Evolutionary conservation across 176 grass and related monocot species (phyloP), one percentile per base, ranked within the genome.

Genomic region (Alloteropsis semialata): DNA sequence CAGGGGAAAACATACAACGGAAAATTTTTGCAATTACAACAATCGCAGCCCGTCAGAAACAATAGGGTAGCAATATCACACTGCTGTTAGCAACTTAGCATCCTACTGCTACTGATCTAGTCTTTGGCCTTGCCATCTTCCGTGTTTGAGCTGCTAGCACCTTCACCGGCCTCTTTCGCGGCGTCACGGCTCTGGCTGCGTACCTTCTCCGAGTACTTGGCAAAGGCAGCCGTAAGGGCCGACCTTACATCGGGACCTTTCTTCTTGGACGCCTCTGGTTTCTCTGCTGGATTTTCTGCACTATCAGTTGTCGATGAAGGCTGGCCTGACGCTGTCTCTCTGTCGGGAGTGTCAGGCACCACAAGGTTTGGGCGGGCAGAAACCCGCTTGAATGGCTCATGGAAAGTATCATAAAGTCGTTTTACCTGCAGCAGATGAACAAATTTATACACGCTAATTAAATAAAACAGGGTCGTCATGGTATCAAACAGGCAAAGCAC

Each of bases 321-420:
- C 79, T 92, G 62, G 2, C 69, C 86, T 55, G 81, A 85, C 19
- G n/a, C 79, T 84, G 63, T 89, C 69, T 83, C 91, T 53, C 88
- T 72, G 77, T 90, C 84, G 0, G 82, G 88, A 54, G 92, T 92
- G 79, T 93, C 92, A 41, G 87, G 87, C 56, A 95, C 46, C 9
- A 88, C 84, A 77, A 91, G 64, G 66, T 87, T 87, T 58, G 89
- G 79, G 48, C 85, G 79, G 30, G 39, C 41, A 0, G 67, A 65
- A 60, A 88, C 82, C 38, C 91, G 79, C 87, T 79, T 95, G 72
- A 98, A 98, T 17, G 96, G 96, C 84, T 98, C 92, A 8, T 98
- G 92, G 64, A 98, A 98, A 67, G 89, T 93, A 82, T 98, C 96
- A 84, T 98, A 82, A 21, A 98, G 89, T 27, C 91, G 86, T 55